Percentiles rank a stretch among this genome's conserved stretches.
These are phyloP conservation scores for Pseudocercospora fuligena DNA, from an alignment of 2,329 filamentous ascomycete species.

Conservation along the genomic window DNA sequence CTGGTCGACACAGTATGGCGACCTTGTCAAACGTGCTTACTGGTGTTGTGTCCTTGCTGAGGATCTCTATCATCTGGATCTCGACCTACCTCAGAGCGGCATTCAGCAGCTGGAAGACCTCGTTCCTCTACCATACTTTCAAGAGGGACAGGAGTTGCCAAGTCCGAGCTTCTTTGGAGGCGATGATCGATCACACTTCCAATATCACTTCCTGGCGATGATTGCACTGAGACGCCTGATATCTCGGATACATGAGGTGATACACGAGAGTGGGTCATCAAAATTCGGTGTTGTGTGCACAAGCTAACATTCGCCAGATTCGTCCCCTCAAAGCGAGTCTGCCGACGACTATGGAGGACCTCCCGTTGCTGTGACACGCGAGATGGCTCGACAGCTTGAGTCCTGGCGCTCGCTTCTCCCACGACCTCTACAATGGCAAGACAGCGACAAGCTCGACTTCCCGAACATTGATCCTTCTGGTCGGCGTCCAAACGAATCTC, in stretches of 20 bases:
- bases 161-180: conserved; percentile 33
- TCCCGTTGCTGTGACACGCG: conserved; percentile 52
- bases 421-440: conserved; percentile 61
- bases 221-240: conserved; percentile 62
- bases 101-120: conserved; percentile 58
- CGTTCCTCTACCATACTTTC: conserved; percentile 62
- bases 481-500: conserved; percentile 39
- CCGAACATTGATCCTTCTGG: conserved; percentile 36
- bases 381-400: conserved; percentile 60
- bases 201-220: conserved; percentile 65
- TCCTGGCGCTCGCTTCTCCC: conserved; percentile 64
- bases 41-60: conserved; percentile 60
- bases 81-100: conserved; percentile 62
- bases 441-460: conserved; percentile 55
- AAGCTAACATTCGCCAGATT: conserved; percentile 26
- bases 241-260: conserved; percentile 57
- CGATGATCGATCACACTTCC: conserved; percentile 59
- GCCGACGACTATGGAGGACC: conserved; percentile 45
- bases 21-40: conserved; percentile 60
- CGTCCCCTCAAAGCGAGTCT: conserved; percentile 35
- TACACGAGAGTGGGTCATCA: conserved; percentile 56
- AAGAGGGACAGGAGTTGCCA: conserved; percentile 46
- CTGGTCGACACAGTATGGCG: conserved; percentile 53
- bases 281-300: conserved; percentile 1
- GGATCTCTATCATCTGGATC: conserved; percentile 62